Percentiles rank a stretch among this genome's conserved stretches.
Evolutionary conservation across 2,329 filamentous ascomycete genomes (phyloP).

Genomic region (Ustulina deusta): DNA sequence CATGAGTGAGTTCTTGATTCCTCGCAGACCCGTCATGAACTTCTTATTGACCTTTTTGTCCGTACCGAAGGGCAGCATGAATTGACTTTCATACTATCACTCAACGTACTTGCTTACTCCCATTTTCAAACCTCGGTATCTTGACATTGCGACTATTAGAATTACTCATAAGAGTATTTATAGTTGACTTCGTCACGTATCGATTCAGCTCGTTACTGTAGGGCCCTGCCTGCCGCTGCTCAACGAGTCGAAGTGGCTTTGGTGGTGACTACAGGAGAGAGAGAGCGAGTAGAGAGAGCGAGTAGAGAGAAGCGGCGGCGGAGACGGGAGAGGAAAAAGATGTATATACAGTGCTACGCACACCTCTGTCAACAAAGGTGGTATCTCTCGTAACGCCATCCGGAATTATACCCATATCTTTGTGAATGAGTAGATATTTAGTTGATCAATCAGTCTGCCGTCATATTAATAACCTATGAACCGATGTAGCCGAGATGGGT

Average conservation of each 20-base stretch:
- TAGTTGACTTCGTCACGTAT: background rate
- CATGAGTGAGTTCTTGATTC: background rate
- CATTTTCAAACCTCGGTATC: background rate
- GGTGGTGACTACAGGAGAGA: no score
- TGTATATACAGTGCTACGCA: no score
- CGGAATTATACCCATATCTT: background rate
- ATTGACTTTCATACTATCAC: background rate
- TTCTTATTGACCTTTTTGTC: background rate
- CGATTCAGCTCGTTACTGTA: background rate
- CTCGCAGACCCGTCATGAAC: no score
- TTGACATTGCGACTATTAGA: background rate
- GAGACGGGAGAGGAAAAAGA: background rate
- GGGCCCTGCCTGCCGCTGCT: no score
- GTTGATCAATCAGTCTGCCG: background rate
- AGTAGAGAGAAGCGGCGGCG: no score
- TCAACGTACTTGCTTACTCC: background rate
- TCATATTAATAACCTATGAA: background rate
- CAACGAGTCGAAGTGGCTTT: background rate
- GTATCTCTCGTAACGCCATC: background rate
- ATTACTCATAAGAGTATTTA: background rate
- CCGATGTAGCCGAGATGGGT: background rate
- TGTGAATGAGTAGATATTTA: no score
- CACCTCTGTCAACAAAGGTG: background rate
- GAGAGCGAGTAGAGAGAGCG: no score
- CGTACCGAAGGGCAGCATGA: background rate